A percentile compares a stretch with the other conserved stretches of the same genome.
Conservation (phyloP, 1,139 yeast genomes). For the Starmera stellimalicola region DNA sequence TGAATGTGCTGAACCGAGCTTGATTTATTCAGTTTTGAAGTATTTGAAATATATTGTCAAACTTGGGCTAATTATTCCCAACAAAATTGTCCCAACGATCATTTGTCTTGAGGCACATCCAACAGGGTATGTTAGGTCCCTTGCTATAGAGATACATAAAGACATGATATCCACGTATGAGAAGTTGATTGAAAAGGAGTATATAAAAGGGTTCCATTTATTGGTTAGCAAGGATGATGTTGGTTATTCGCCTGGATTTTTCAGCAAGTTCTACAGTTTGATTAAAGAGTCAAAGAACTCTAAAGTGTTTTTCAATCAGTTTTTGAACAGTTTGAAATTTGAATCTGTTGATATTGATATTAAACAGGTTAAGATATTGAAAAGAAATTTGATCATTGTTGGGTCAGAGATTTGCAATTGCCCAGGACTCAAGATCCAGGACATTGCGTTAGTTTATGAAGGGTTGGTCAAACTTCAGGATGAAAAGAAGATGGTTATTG, state of each 20-base stretch:
- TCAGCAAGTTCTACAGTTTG: constrained; percentile 32
- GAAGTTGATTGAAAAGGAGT: constrained; percentile 56
- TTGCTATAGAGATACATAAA: constrained; percentile 44
- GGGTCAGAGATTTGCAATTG: constrained; percentile 24
- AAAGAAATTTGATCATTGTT: constrained; percentile 26
- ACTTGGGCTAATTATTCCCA: constrained; percentile 70
- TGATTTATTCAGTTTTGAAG: constrained; percentile 40
- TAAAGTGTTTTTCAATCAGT: constrained; percentile 31
- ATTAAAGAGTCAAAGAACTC: constrained; percentile 34
- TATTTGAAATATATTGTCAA: constrained; percentile 46
- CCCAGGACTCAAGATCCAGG: not conserved
- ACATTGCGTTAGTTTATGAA: not conserved
- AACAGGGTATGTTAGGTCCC: constrained; percentile 30
- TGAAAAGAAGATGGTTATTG: not conserved
- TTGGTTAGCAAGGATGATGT: constrained; percentile 29
- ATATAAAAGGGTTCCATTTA: constrained; percentile 51
- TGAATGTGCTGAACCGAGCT: constrained; percentile 32
- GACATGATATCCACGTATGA: constrained; percentile 58
- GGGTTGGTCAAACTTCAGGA: not conserved
- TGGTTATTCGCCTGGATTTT: constrained; percentile 12
- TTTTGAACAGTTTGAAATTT: constrained; percentile 28
- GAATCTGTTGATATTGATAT: constrained; percentile 13
- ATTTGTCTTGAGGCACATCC: constrained; percentile 60
- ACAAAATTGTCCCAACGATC: constrained; percentile 55
- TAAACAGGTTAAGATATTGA: constrained; percentile 9